Evolutionary conservation across 208 protist species (phyloP).

Genomic region (Trypanosoma boissoni): DNA sequence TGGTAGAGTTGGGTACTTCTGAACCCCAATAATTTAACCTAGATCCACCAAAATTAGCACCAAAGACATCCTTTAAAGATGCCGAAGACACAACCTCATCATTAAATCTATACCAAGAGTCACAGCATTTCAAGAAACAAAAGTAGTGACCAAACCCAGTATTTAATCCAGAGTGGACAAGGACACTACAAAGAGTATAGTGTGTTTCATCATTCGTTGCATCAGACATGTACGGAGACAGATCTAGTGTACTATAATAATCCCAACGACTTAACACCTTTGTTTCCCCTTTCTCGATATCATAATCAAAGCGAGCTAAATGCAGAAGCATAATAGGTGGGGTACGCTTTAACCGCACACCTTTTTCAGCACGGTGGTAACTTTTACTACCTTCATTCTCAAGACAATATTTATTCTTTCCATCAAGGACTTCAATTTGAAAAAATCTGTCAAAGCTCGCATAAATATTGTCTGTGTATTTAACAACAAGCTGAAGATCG

Average conservation of each 20-base stretch:
- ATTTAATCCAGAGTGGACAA: conserved; percentile 88
- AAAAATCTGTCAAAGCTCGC: conserved; percentile 85
- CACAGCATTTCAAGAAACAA: conserved; percentile 71
- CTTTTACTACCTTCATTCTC: conserved; percentile 75
- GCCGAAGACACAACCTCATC: conserved; percentile 82
- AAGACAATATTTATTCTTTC: conserved; percentile 92
- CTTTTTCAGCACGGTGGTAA: conserved; percentile 87
- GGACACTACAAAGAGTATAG: conserved; percentile 85
- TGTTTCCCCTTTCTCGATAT: conserved; percentile 70
- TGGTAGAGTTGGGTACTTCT: conserved; percentile 71
- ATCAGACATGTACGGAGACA: conserved; percentile 83
- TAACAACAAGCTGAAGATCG: conserved; percentile 90
- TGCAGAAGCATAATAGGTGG: conserved; percentile 89
- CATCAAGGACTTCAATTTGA: conserved; percentile 89
- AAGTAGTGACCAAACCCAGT: conserved; percentile 90
- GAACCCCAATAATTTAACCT: conserved; percentile 86
- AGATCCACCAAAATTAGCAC: conserved; percentile 84
- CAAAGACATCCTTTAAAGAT: conserved; percentile 81
- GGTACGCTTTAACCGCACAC: conserved; percentile 68
- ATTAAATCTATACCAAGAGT: conserved; percentile 91
- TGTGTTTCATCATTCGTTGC: conserved; percentile 53
- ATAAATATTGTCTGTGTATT: conserved; percentile 83
- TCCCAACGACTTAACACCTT: conserved; percentile 89
- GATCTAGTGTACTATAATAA: conserved; percentile 81
- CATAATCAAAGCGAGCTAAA: conserved; percentile 90